phyloP scores from a whole-genome alignment of 2,329 filamentous ascomycete genomes.

The Myrmaecium sp. region DNA sequence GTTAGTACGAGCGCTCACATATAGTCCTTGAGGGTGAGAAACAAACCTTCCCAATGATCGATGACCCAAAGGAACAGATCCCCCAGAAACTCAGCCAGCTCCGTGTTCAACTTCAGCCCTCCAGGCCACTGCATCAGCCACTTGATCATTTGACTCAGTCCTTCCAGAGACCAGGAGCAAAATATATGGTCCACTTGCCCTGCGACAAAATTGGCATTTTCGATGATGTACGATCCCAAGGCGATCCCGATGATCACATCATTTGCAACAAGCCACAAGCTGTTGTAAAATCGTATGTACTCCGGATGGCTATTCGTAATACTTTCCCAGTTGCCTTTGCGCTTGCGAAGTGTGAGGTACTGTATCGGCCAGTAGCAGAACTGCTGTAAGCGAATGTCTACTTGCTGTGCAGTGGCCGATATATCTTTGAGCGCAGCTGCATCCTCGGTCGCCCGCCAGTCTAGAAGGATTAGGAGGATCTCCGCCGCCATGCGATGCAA shows the following conservation, averaged over 20 bases:
- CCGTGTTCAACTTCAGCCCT: slow-evolving; percentile 85
- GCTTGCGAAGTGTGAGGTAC: slow-evolving; percentile 75
- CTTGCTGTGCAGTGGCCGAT: slow-evolving; percentile 89
- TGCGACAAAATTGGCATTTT: slow-evolving; percentile 77
- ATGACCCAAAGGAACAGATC: slow-evolving; percentile 98
- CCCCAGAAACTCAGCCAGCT: slow-evolving; percentile 83
- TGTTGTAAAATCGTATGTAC: slow-evolving; percentile 98
- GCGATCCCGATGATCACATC: slow-evolving; percentile 98
- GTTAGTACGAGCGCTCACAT: slow-evolving; percentile 12
- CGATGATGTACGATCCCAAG: slow-evolving; percentile 88
- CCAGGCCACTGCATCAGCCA: slow-evolving; percentile 96
- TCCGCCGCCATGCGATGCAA: slow-evolving; percentile 70
- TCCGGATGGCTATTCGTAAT: slow-evolving; percentile 90
- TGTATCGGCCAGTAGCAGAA: slow-evolving; percentile 99
- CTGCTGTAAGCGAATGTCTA: slow-evolving; percentile 91
- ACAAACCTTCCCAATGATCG: slow-evolving; percentile 80
- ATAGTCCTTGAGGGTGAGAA: slow-evolving; percentile 1
- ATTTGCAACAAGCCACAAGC: slow-evolving; percentile 93
- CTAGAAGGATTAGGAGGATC: slow-evolving; percentile 57
- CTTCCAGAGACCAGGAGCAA: slow-evolving; percentile 70
- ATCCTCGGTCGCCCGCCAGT: slow-evolving; percentile 66
- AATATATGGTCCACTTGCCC: slow-evolving; percentile 61
- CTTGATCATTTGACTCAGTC: slow-evolving; percentile 70
- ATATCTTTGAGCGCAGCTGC: slow-evolving; percentile 84
- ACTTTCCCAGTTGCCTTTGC: slow-evolving; percentile 87